Percentiles rank a stretch among this genome's conserved stretches.
Evolutionary conservation across 2,329 filamentous ascomycete genomes (phyloP).

Genomic region (Pestalotiopsis sp.): DNA sequence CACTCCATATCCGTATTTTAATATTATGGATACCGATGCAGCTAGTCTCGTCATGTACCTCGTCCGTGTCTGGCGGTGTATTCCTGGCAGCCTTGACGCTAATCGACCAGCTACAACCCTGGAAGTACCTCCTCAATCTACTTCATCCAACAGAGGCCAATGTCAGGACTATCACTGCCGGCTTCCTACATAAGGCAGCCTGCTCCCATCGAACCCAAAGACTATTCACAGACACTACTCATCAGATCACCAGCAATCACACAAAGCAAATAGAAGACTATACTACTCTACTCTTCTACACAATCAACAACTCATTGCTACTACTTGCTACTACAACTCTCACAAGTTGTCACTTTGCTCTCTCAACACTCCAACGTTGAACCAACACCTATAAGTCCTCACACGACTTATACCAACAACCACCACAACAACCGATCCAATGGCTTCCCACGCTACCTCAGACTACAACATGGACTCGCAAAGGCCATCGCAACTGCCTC

Average conservation of each 20-base stretch:
- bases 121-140: constrained; percentile 24
- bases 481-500: constrained; percentile 66
- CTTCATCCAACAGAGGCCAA: constrained; percentile 17
- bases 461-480: constrained; percentile 56
- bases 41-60: constrained; percentile 24
- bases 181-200: constrained; percentile 30
- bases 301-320: constrained; percentile 13
- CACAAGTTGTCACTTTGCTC: background rate
- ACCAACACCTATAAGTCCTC: background rate
- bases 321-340: background rate
- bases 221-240: constrained; percentile 18
- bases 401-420: constrained; percentile 5
- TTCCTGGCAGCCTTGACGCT: constrained; percentile 7
- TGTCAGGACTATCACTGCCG: constrained; percentile 24
- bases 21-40: constrained; percentile 14
- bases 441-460: constrained; percentile 11
- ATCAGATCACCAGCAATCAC: constrained; percentile 21
- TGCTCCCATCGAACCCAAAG: constrained; percentile 23
- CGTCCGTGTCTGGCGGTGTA: constrained; percentile 29
- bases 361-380: background rate
- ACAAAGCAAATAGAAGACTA: constrained; percentile 19
- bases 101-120: constrained; percentile 20
- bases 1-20: constrained; percentile 7
- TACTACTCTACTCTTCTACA: constrained; percentile 25
- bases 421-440: constrained; percentile 5